A percentile compares a stretch with the other conserved stretches of the same genome.
These are phyloP conservation scores for Thielaviopsis cerberus DNA, from an alignment of 2,329 filamentous ascomycete genomes.

Conservation along the genomic window DNA sequence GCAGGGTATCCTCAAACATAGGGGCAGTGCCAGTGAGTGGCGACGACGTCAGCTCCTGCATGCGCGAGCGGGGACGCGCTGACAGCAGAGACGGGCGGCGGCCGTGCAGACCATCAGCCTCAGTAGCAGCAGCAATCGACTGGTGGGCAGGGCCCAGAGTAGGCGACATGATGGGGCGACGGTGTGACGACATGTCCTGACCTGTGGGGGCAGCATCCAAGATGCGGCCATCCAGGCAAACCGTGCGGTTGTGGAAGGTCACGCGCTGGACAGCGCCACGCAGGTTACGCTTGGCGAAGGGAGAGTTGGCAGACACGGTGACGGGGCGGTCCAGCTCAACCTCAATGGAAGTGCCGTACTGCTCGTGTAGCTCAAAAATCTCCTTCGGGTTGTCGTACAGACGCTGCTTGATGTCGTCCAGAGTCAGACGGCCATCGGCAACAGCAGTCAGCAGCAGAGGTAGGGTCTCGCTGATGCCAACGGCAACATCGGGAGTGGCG, in stretches of 20 bases:
- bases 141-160: conserved; percentile 30
- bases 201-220: conserved; percentile 39
- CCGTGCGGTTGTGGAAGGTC: conserved; percentile 54
- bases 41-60: conserved; percentile 6
- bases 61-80: conserved; percentile 7
- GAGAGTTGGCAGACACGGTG: conserved; percentile 29
- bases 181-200: conserved; percentile 58
- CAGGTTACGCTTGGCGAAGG: conserved; percentile 50
- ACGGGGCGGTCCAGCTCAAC: conserved; percentile 50
- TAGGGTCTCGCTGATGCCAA: conserved; percentile 54
- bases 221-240: conserved; percentile 51
- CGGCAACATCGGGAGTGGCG: conserved; percentile 32
- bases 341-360: conserved; percentile 54
- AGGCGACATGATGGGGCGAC: conserved; percentile 36
- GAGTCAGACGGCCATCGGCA: conserved; percentile 49
- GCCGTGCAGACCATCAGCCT: conserved; percentile 12
- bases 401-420: conserved; percentile 53
- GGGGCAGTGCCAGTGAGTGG: background rate
- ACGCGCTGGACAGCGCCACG: conserved; percentile 56
- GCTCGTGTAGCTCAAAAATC: conserved; percentile 69
- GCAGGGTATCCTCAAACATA: conserved; percentile 7
- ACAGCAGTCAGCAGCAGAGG: conserved; percentile 61
- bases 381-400: conserved; percentile 63
- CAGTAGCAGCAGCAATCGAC: conserved; percentile 6
- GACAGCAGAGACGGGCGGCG: conserved; percentile 18